phyloP scores from a whole-genome alignment of 345 rosid genomes.

The Salix dunnii region DNA sequence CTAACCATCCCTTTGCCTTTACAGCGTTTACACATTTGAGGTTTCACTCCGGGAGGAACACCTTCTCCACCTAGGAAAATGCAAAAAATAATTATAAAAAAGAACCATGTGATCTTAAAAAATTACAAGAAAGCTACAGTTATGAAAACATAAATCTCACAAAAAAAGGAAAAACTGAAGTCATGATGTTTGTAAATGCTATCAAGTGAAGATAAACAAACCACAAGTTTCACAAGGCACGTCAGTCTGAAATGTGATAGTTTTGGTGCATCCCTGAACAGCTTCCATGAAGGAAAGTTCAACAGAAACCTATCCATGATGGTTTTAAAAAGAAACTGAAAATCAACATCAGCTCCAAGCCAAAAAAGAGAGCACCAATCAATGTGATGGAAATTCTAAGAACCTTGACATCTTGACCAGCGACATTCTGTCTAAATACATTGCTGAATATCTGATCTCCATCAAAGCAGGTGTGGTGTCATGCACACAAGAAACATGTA shows the following conservation, averaged over 20 bases:
- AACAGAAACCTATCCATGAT: constrained; percentile 54
- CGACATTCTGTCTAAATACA: constrained; percentile 56
- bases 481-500: constrained; percentile 4
- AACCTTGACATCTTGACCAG: constrained; percentile 96
- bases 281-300: constrained; percentile 99
- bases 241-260: constrained; percentile 75
- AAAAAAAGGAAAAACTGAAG: background rate
- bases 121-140: background rate
- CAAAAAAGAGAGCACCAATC: constrained; percentile 8
- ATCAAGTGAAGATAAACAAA: constrained; percentile 29
- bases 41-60: constrained; percentile 94
- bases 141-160: background rate
- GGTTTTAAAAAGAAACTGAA: constrained; percentile 2
- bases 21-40: constrained; percentile 80
- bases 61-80: constrained; percentile 79
- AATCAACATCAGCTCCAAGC: constrained; percentile 7
- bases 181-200: background rate
- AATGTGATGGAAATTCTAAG: constrained; percentile 3
- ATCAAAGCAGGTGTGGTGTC: constrained; percentile 10
- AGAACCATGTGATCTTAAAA: background rate
- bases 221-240: constrained; percentile 87
- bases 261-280: constrained; percentile 92
- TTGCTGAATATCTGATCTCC: constrained; percentile 52
- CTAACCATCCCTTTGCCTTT: constrained; percentile 89
- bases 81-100: background rate